These are phyloP conservation scores for Graphilbum fragrans DNA, from an alignment of 2,329 filamentous ascomycete species.

Conservation along the genomic window DNA sequence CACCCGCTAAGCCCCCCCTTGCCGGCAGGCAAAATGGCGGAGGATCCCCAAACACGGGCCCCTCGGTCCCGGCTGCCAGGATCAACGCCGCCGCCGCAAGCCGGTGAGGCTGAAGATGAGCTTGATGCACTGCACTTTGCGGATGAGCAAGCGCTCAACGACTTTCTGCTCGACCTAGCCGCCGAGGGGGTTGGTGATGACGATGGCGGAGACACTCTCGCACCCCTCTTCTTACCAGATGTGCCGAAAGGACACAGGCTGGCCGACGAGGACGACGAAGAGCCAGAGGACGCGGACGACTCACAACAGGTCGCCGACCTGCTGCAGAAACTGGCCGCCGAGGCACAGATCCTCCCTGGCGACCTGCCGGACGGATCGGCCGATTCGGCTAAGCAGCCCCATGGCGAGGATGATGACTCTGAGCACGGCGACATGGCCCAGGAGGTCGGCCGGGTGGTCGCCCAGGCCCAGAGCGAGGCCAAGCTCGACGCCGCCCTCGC, in stretches of 20 bases:
- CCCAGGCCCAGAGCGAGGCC: conserved; percentile 20
- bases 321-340: conserved; percentile 19
- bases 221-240: conserved; percentile 36
- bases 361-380: neutral
- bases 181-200: conserved; percentile 7
- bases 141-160: conserved; percentile 40
- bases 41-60: neutral
- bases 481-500: conserved; percentile 1
- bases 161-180: conserved; percentile 33
- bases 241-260: conserved; percentile 18
- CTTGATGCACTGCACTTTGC: conserved; percentile 27
- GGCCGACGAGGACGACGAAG: conserved; percentile 13
- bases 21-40: conserved; percentile 1
- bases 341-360: conserved; percentile 3
- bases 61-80: neutral
- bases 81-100: neutral
- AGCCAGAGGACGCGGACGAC: conserved; percentile 16
- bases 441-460: conserved; percentile 31
- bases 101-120: conserved; percentile 21
- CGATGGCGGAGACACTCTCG: conserved; percentile 20
- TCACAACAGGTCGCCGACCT: conserved; percentile 19
- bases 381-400: neutral
- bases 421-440: conserved; percentile 36
- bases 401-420: conserved; percentile 24
- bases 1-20: neutral